phyloP scores from a whole-genome alignment of 2,329 filamentous ascomycete species.

The Karstenula rhodostoma region DNA sequence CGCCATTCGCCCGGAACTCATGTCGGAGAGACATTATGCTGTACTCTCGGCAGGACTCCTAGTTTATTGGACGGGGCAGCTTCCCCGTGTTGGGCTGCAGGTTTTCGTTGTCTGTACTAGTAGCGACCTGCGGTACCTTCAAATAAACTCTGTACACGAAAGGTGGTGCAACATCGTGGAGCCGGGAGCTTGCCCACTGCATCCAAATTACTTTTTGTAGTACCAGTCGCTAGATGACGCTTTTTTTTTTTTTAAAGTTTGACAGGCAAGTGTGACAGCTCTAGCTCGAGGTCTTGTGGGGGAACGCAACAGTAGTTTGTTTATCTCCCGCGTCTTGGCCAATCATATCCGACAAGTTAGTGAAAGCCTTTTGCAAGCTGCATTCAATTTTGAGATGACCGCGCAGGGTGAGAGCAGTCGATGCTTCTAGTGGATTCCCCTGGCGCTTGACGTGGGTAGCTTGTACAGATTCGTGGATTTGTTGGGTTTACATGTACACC shows the following conservation, averaged over 20 bases:
- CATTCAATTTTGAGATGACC: not conserved
- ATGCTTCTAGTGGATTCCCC: not conserved
- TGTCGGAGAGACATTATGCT: not conserved
- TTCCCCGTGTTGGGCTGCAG: not conserved
- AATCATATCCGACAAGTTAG: not conserved
- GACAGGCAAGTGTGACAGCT: conserved; percentile 10
- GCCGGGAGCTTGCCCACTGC: conserved; percentile 9
- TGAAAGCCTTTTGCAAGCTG: not conserved
- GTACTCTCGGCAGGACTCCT: not conserved
- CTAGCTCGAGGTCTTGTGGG: conserved; percentile 6
- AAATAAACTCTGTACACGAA: conserved; percentile 8
- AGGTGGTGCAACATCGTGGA: not conserved
- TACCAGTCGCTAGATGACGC: not conserved
- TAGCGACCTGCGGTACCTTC: conserved; percentile 5
- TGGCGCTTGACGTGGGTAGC: not conserved
- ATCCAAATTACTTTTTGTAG: conserved; percentile 2
- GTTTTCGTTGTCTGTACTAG: not conserved
- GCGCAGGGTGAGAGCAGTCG: no score
- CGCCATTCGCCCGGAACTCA: conserved; percentile 1
- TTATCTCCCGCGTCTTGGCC: not conserved
- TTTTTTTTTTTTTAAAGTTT: not conserved
- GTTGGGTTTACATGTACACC: no score
- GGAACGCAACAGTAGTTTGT: not conserved
- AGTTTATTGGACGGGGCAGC: not conserved
- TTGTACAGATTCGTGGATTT: not conserved